These are phyloP conservation scores for Rhodotorula sp. DNA, from an alignment of 1,284 basidiomycete species.

Conservation along the genomic window DNA sequence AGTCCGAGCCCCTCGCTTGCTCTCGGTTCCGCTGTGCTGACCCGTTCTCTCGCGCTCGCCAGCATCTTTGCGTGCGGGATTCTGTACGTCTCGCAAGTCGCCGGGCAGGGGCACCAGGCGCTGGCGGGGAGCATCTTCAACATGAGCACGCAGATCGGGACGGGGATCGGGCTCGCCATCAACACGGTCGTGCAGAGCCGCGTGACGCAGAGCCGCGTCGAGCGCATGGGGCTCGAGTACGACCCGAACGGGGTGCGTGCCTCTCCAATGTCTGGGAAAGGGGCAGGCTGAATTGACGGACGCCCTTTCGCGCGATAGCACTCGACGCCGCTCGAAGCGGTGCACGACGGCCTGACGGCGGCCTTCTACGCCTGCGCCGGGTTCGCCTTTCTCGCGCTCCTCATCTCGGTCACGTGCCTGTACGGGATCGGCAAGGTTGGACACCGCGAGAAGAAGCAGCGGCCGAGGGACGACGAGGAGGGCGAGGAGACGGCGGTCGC, in stretches of 20 bases:
- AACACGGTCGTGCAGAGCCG: slow-evolving; percentile 27
- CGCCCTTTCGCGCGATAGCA: background rate
- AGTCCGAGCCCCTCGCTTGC: no score
- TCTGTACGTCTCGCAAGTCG: slow-evolving; percentile 39
- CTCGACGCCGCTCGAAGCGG: background rate
- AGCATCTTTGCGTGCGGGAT: slow-evolving; percentile 28
- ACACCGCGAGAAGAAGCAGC: background rate
- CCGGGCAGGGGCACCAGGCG: slow-evolving; percentile 33
- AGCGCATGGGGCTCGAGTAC: slow-evolving; percentile 11
- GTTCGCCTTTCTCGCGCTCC: slow-evolving; percentile 17
- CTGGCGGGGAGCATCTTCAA: slow-evolving; percentile 40
- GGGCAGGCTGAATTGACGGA: no score
- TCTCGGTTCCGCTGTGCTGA: no score
- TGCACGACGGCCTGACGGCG: slow-evolving; percentile 9
- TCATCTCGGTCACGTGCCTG: slow-evolving; percentile 9
- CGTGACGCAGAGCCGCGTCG: slow-evolving; percentile 10
- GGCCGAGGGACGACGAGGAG: background rate
- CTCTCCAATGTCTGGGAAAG: background rate
- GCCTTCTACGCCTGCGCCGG: slow-evolving; percentile 26
- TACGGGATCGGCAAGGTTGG: slow-evolving; percentile 20
- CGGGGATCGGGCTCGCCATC: slow-evolving; percentile 28
- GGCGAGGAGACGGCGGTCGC: background rate
- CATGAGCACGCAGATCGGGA: slow-evolving; percentile 34
- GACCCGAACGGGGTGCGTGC: slow-evolving; percentile 18
- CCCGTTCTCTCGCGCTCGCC: background rate